Base-by-base conservation (phyloP, 2,329 filamentous ascomycete species). In the Sarocladiaceae sp. region DNA sequence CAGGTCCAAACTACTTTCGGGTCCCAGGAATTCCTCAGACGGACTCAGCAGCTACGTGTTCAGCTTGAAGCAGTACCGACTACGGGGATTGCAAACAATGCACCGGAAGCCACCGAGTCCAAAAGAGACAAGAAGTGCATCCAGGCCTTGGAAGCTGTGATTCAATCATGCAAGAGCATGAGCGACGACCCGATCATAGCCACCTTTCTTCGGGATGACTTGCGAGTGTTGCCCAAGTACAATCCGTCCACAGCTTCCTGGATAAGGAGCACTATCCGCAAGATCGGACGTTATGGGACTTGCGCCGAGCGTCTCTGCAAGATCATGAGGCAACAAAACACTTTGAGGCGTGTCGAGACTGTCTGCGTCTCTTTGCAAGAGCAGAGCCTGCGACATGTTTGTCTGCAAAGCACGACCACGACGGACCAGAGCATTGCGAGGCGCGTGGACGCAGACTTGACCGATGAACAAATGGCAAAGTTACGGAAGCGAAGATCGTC, bases 251-350 rank as follows among this genome's bases (percentile, higher is more conserved):
- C 26, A n/a, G 37, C 37, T n/a, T 29, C 4, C 6, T 20, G 12
- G 4, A 23, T 45, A 9, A 3, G 37, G 7, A 26, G 33, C n/a
- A 41, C 7, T 16, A 33, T 41, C 15, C 20, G 31, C 24, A 45
- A 45, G 20, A 4, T 45, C 12, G 23, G 24, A 13, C 44, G 33
- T 11, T 45, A 45, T 21, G 19, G 41, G 35, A 33, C 12, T 6
- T 40, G 23, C 9, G 44, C 44, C 2, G 15, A 18, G 6, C 16
- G 44, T 3, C 34, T 45, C 4, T 12, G 11, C 2, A 9, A 33
- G 6, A 23, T 45, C 3, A 23, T 27, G 5, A 10, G 34, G 12
- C 13, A 13, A 6, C 3, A 39, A n/a, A 5, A 2, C 20, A 23
- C 33, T 13, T n/a, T 32, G 7, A 16, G 34, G 19, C 9, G 29